Conservation (phyloP, 495 filamentous ascomycete genomes). For the Aspergillus ellipticus region DNA sequence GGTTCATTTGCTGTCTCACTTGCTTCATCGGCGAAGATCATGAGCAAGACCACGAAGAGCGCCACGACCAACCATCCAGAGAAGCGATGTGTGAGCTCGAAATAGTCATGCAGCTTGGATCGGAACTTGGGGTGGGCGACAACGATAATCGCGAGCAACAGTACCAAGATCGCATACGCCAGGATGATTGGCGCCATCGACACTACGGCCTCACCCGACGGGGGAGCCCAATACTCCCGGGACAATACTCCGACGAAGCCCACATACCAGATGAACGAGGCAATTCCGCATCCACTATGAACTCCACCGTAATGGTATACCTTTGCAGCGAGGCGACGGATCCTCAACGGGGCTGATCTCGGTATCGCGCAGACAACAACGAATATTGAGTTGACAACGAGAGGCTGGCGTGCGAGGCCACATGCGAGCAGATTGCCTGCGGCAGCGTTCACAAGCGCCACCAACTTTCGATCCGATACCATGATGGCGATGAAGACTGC, state of each 20-base stretch:
- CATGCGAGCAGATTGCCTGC: slow-evolving; percentile 51
- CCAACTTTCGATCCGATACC: slow-evolving; percentile 29
- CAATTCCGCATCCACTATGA: slow-evolving; percentile 68
- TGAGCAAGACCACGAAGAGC: slow-evolving; percentile 42
- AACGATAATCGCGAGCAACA: slow-evolving; percentile 41
- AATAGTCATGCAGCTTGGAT: slow-evolving; percentile 48
- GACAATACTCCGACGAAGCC: slow-evolving; percentile 52
- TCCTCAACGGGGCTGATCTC: slow-evolving; percentile 54
- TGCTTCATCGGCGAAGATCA: slow-evolving; percentile 35
- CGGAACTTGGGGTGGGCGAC: slow-evolving; percentile 46
- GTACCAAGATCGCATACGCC: slow-evolving; percentile 35
- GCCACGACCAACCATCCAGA: slow-evolving; percentile 49
- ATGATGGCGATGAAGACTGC: slow-evolving; percentile 45
- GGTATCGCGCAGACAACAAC: slow-evolving; percentile 56
- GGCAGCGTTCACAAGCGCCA: slow-evolving; percentile 45
- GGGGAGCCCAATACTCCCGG: slow-evolving; percentile 34
- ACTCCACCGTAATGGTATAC: slow-evolving; percentile 76
- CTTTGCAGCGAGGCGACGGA: slow-evolving; percentile 65
- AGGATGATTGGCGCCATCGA: slow-evolving; percentile 33
- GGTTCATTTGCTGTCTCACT: slow-evolving; percentile 20
- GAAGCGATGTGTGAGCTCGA: slow-evolving; percentile 56
- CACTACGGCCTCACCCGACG: slow-evolving; percentile 15
- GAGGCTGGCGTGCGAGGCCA: slow-evolving; percentile 68
- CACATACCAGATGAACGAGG: slow-evolving; percentile 67
- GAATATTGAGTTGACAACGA: slow-evolving; percentile 71